phyloP scores from a whole-genome alignment of 495 filamentous ascomycete species.

The Neurospora sp. region DNA sequence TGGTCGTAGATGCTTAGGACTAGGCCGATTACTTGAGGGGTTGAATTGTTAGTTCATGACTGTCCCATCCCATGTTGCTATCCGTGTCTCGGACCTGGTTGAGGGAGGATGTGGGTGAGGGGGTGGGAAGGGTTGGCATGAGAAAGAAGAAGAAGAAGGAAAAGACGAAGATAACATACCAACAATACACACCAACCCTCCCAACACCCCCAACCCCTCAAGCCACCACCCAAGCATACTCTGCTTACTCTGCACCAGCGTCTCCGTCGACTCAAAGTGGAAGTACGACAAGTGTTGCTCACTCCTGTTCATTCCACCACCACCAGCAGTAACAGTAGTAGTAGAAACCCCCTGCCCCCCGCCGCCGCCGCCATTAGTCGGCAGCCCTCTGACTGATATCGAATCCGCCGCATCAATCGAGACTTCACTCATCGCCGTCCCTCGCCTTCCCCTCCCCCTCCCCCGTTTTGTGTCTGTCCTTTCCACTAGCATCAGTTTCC shows the following conservation, averaged over 20 bases:
- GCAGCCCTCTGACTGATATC: not conserved
- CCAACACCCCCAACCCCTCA: not conserved
- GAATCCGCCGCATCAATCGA: not conserved
- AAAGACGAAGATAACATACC: not conserved
- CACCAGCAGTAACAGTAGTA: not conserved
- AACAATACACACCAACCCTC: not conserved
- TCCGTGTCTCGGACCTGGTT: too few species aligned
- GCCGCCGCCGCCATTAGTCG: not conserved
- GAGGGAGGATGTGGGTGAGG: not conserved
- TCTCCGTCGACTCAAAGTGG: not conserved
- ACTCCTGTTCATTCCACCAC: not conserved
- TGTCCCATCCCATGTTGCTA: too few species aligned
- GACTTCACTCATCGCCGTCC: not conserved
- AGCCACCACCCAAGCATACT: conserved; percentile 3
- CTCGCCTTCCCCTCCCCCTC: not conserved
- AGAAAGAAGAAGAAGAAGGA: not conserved
- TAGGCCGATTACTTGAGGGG: conserved; percentile 16
- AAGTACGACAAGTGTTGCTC: not conserved
- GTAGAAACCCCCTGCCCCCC: not conserved
- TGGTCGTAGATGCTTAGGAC: conserved; percentile 27
- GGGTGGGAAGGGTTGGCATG: not conserved
- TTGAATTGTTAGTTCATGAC: not conserved
- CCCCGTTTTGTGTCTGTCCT: not conserved
- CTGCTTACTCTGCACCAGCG: conserved; percentile 6
- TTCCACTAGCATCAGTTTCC: not conserved